Evolutionary conservation across 1,139 yeast species (phyloP).

Genomic region (Yamadazyma diospyri): DNA sequence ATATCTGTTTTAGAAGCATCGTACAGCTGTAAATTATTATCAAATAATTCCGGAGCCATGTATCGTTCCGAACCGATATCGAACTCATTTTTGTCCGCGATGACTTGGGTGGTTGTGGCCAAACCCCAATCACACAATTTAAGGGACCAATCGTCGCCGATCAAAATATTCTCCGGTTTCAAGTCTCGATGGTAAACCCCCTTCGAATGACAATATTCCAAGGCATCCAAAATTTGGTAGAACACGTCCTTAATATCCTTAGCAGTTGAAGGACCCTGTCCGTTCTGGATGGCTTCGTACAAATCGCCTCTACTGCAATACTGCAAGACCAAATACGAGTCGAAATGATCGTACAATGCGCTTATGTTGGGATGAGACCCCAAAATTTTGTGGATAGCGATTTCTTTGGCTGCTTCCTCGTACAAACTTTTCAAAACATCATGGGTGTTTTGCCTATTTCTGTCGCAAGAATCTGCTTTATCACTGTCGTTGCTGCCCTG

Average conservation of each 20-base stretch:
- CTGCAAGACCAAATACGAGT: slow-evolving; percentile 77
- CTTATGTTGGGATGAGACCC: slow-evolving; percentile 68
- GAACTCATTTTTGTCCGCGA: slow-evolving; percentile 58
- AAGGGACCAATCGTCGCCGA: slow-evolving; percentile 74
- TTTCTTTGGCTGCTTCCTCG: slow-evolving; percentile 77
- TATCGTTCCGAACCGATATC: slow-evolving; percentile 94
- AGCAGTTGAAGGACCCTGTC: slow-evolving; percentile 75
- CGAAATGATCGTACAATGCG: slow-evolving; percentile 70
- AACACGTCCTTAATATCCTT: slow-evolving; percentile 73
- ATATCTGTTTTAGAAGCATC: slow-evolving; percentile 86
- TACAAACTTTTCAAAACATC: slow-evolving; percentile 34
- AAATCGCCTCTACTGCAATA: slow-evolving; percentile 90
- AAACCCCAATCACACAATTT: slow-evolving; percentile 91
- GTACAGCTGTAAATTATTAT: slow-evolving; percentile 56
- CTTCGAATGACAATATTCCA: slow-evolving; percentile 69
- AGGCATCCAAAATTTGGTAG: slow-evolving; percentile 72
- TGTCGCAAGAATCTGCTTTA: not conserved
- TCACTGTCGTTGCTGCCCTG: slow-evolving; percentile 11
- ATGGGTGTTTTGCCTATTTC: slow-evolving; percentile 14
- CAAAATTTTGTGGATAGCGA: slow-evolving; percentile 64
- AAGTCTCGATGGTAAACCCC: slow-evolving; percentile 84
- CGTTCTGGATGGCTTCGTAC: slow-evolving; percentile 86
- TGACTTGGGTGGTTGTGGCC: slow-evolving; percentile 63
- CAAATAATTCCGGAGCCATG: slow-evolving; percentile 95
- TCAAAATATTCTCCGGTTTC: slow-evolving; percentile 84